Evolutionary conservation across 2,329 filamentous ascomycete genomes (phyloP).

Genomic region (Lachnellula subtilissima): DNA sequence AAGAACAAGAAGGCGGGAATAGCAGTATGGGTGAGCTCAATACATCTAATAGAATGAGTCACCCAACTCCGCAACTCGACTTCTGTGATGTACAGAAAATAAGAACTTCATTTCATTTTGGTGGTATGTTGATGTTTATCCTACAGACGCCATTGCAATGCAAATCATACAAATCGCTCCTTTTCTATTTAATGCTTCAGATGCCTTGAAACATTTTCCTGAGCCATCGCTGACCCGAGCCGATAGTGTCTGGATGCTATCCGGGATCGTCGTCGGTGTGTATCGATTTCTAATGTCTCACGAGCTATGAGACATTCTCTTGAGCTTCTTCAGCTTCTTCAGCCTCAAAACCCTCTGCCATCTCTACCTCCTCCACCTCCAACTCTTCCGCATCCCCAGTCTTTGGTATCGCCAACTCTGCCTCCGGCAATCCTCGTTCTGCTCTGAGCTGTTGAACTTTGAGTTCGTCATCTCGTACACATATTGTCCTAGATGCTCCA

Average conservation of each 20-base stretch:
- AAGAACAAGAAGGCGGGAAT: too few species aligned
- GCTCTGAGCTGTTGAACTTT: constrained; percentile 29
- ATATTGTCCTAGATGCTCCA: constrained; percentile 94
- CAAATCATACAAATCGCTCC: not conserved
- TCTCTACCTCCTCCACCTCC: constrained; percentile 12
- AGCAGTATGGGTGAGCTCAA: too few species aligned
- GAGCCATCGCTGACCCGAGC: too few species aligned
- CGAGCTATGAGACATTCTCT: too few species aligned
- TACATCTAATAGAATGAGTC: too few species aligned
- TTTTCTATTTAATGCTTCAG: not conserved
- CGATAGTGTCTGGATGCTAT: too few species aligned
- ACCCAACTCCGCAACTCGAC: not conserved
- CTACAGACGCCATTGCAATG: constrained; percentile 2
- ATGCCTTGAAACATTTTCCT: too few species aligned
- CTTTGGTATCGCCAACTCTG: constrained; percentile 9
- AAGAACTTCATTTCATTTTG: not conserved
- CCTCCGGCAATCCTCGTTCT: constrained; percentile 25
- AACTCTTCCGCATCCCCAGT: constrained; percentile 10
- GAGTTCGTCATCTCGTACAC: constrained; percentile 88
- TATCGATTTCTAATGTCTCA: too few species aligned
- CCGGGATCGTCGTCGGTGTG: too few species aligned
- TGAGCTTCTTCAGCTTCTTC: constrained; percentile 11
- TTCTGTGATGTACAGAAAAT: not conserved
- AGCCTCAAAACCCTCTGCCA: constrained; percentile 23
- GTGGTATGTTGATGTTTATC: constrained; percentile 1